Base-by-base conservation (phyloP, 345 rosid genomes). In the Theobroma cacao region DNA sequence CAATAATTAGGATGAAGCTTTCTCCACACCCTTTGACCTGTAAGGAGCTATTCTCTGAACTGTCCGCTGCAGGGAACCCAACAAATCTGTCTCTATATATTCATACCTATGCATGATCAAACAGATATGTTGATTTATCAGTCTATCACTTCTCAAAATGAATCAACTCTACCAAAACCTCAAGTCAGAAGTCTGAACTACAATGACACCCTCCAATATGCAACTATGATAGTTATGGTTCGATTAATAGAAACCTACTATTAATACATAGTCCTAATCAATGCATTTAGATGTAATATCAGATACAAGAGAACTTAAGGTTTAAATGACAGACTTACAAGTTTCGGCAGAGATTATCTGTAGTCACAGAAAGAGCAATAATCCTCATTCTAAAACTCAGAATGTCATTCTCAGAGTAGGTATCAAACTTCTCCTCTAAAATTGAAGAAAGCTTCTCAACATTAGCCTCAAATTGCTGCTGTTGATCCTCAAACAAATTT, bases 341-440 rank as follows among this genome's bases (percentile, higher is more conserved):
- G 56, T 86, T 78, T 33, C 79, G 78, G 79, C 85, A 84, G 70
- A 86, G 89, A 72, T 72, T 86, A 75, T 86, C 87, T n/a, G 81
- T 86, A 45, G 89, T 75, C 26, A 11, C 81, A 4, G 80, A 82
- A 36, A 78, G 76, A 55, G 75, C 75, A 58, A 81, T 60, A 40
- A 80, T 50, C 81, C 80, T 80, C 80, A 77, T 47, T 74, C 63
- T 84, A 45, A 75, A 77, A 31, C 77, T 74, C 72, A 75, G 9
- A 33, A 84, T 17, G 28, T 75, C 67, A 2, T 43, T 75, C 34
- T 78, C 84, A 4, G 77, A 5, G 40, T 74, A 84, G n/a, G 18
- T 20, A 6, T 84, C 81, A 78, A 86, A 86, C 7, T 82, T 45
- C 84, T 85, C 88, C 34, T 75, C 85, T 8, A 86, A 74, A 78